Conservation (phyloP, 768 basidiomycete species). For the Nevesoporus exiguus region DNA sequence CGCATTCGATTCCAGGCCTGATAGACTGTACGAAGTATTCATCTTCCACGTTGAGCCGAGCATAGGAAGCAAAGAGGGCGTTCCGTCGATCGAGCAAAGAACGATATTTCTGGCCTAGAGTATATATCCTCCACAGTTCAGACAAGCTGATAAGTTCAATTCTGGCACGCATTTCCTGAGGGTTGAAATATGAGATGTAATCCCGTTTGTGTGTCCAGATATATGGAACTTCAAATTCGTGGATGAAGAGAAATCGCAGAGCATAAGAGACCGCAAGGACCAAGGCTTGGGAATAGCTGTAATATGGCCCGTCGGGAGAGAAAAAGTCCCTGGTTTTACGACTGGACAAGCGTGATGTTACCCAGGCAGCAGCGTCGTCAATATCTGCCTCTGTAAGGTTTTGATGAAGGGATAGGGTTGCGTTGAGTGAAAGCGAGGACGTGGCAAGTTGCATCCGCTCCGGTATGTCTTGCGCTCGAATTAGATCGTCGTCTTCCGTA, state of each 20-base stretch:
- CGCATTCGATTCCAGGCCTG: slow-evolving; percentile 63
- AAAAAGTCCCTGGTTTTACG: slow-evolving; percentile 73
- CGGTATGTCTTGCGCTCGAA: slow-evolving; percentile 86
- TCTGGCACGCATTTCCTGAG: slow-evolving; percentile 55
- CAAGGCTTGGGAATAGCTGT: slow-evolving; percentile 60
- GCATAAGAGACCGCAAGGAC: slow-evolving; percentile 77
- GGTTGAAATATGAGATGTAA: slow-evolving; percentile 80
- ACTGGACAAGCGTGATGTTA: slow-evolving; percentile 71
- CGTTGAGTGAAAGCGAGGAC: slow-evolving; percentile 70
- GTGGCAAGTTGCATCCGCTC: slow-evolving; percentile 93
- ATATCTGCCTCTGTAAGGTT: slow-evolving; percentile 71
- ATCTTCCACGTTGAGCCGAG: slow-evolving; percentile 64
- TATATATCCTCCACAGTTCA: slow-evolving; percentile 90
- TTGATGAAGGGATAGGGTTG: slow-evolving; percentile 57
- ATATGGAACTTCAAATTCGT: slow-evolving; percentile 92
- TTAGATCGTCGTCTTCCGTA: slow-evolving; percentile 91
- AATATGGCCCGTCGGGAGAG: slow-evolving; percentile 56
- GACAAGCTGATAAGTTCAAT: slow-evolving; percentile 68
- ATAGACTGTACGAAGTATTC: slow-evolving; percentile 75
- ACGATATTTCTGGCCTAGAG: slow-evolving; percentile 87
- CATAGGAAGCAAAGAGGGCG: slow-evolving; percentile 60
- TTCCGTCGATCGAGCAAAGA: slow-evolving; percentile 75
- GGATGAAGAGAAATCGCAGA: slow-evolving; percentile 78
- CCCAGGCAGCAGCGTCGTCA: slow-evolving; percentile 83
- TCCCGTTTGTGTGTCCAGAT: slow-evolving; percentile 93